Base-by-base conservation (phyloP, 805 yeast genomes). In the Osmozyma mogii region DNA sequence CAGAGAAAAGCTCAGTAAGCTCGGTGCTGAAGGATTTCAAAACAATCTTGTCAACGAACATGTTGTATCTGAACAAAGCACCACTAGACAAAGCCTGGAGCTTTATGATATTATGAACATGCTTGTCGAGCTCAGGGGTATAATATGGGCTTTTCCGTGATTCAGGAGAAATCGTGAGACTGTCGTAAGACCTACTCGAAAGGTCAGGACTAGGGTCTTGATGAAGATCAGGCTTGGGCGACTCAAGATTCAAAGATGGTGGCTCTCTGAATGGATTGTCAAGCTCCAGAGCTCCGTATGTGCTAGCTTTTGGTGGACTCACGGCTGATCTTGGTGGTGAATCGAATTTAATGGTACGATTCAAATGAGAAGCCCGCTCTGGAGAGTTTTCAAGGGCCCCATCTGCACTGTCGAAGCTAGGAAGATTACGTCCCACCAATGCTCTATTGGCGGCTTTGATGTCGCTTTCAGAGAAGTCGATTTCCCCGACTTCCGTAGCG, bases 11-110 rank as follows among this genome's bases (percentile, higher is more conserved):
- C 7, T 46, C 49, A 3, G 67, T 51, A 14, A 79, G 41, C 40
- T 70, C 72, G 9, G 66, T 69, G 5, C 65, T 65, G 41, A 72
- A 73, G 1, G 82, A 68, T 35, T 67, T 70, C 17, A 82, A 47
- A 61, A 81, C 66, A 35, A 78, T 77, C 34, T 65, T 66, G 40
- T 72, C 70, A 20, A 82, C 79, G 49, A 75, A 76, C 58, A 77
- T 60, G 13, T 58, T 56, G 47, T 78, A 82, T 30, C 95, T 66
- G 32, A 72, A 58, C 23, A 74, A 61, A 0, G 83, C 75, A 12
- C 92, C 94, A 40, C 84, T 62, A 11, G 83, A 68, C 15, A 76
- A 54, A 0, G 92, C 72, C 50, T 87, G 95, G 11, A 87, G 56
- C 32, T 56, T 60, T 22, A 67, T 54, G 22, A 79, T 68, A 30